phyloP scores from a whole-genome alignment of 305 asterid species.

The Fraxinus velutina region DNA sequence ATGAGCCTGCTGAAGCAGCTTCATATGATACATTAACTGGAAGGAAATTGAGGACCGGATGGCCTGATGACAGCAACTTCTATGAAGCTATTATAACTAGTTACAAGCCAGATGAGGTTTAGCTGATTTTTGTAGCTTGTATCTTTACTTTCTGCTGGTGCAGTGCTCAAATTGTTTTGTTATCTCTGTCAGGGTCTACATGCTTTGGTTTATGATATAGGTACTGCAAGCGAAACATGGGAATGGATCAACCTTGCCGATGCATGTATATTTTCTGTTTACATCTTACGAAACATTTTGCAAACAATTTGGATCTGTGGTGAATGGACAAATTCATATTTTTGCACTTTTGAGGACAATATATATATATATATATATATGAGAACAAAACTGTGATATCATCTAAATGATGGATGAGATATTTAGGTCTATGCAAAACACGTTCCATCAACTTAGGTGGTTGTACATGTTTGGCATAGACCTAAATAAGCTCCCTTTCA shows the following conservation, averaged over 20 bases:
- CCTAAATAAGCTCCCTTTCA: background rate
- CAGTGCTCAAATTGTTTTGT: conserved; percentile 20
- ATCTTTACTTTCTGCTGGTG: conserved; percentile 8
- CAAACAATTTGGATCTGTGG: background rate
- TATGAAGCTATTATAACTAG: conserved; percentile 81
- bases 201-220: conserved; percentile 73
- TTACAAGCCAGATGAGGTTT: conserved; percentile 62
- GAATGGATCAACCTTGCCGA: conserved; percentile 91
- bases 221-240: conserved; percentile 56
- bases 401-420: background rate
- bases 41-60: conserved; percentile 71
- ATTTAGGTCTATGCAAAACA: background rate
- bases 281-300: background rate
- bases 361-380: background rate
- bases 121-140: conserved; percentile 13
- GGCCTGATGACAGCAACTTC: conserved; percentile 88
- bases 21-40: conserved; percentile 60
- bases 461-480: background rate
- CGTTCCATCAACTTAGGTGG: background rate
- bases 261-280: conserved; percentile 43
- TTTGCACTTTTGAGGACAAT: background rate
- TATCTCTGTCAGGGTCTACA: conserved; percentile 65
- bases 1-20: conserved; percentile 27
- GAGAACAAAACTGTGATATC: background rate
- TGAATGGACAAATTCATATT: background rate